Percentiles rank a stretch among this genome's conserved stretches.
Evolutionary conservation across 176 grass and related monocot genomes (phyloP).

Genomic region (Oryza longistaminata): DNA sequence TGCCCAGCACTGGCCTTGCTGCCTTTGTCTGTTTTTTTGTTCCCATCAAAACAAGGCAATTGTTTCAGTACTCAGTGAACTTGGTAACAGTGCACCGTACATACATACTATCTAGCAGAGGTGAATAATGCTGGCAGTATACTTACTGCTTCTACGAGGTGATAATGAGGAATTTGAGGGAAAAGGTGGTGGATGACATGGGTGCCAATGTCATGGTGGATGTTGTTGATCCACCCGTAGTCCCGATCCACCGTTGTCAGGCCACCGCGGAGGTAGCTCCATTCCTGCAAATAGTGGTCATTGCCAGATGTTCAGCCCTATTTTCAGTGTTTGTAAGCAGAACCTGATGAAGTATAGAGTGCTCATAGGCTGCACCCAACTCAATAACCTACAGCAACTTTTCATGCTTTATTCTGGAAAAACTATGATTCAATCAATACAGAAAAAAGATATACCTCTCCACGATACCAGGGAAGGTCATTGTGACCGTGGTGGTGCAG

Average conservation of each 20-base stretch:
- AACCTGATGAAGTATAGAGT: background rate
- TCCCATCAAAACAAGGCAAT: background rate
- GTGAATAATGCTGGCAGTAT: background rate
- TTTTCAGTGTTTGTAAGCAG: background rate
- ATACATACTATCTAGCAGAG: background rate
- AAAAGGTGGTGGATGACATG: slow-evolving; percentile 98
- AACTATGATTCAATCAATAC: background rate
- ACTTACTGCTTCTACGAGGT: slow-evolving; percentile 84
- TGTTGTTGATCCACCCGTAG: slow-evolving; percentile 94
- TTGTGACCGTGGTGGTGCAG: slow-evolving; percentile 83
- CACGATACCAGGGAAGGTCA: slow-evolving; percentile 86
- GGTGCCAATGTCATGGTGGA: slow-evolving; percentile 96
- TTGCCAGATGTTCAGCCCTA: background rate
- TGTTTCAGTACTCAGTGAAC: background rate
- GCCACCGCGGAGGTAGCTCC: slow-evolving; percentile 88
- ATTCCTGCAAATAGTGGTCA: slow-evolving; percentile 47
- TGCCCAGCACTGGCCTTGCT: slow-evolving; percentile 70
- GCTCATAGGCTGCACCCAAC: background rate
- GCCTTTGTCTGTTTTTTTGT: slow-evolving; percentile 57
- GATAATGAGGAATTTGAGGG: slow-evolving; percentile 93
- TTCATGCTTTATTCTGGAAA: too few relatives aligned
- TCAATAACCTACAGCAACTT: background rate
- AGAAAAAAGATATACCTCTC: slow-evolving; percentile 47
- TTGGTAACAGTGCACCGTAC: background rate
- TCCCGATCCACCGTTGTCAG: slow-evolving; percentile 84